These are phyloP conservation scores for Barnettozyma pratensis DNA, from an alignment of 805 yeast species.

Conservation along the genomic window DNA sequence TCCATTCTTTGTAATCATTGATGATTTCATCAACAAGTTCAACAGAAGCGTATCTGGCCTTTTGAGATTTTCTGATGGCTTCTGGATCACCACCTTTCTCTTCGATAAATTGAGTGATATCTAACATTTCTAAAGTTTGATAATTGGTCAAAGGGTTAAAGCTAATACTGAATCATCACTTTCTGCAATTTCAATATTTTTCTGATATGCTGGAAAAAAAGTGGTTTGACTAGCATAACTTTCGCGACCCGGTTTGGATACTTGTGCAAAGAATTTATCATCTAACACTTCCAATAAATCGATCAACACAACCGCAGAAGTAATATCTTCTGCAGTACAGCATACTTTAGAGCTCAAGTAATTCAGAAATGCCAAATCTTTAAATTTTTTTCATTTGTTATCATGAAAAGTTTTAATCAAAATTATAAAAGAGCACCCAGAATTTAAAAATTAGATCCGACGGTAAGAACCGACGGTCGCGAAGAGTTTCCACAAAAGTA, in stretches of 20 bases:
- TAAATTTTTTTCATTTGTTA: not conserved
- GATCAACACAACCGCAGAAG: too few relatives aligned
- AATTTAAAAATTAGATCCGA: not conserved
- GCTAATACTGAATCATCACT: too few relatives aligned
- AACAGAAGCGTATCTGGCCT: constrained; percentile 90
- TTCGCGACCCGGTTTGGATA: too few relatives aligned
- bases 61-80: constrained; percentile 79
- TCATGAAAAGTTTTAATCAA: not conserved
- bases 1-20: constrained; percentile 88
- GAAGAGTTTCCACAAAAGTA: not conserved
- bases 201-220: too few relatives aligned
- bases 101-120: constrained; percentile 83
- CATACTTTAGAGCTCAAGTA: too few relatives aligned
- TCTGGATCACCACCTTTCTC: constrained; percentile 98
- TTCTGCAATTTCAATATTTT: too few relatives aligned
- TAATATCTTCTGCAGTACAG: too few relatives aligned
- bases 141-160: not conserved
- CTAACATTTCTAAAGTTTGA: constrained; percentile 59
- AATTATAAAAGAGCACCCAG: too few relatives aligned
- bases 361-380: too few relatives aligned
- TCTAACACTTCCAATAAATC: too few relatives aligned
- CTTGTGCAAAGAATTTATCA: too few relatives aligned
- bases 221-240: too few relatives aligned
- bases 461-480: not conserved
- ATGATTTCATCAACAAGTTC: constrained; percentile 96